Conservation (phyloP, 2,329 filamentous ascomycete genomes). For the Aspergillus brasiliensis region DNA sequence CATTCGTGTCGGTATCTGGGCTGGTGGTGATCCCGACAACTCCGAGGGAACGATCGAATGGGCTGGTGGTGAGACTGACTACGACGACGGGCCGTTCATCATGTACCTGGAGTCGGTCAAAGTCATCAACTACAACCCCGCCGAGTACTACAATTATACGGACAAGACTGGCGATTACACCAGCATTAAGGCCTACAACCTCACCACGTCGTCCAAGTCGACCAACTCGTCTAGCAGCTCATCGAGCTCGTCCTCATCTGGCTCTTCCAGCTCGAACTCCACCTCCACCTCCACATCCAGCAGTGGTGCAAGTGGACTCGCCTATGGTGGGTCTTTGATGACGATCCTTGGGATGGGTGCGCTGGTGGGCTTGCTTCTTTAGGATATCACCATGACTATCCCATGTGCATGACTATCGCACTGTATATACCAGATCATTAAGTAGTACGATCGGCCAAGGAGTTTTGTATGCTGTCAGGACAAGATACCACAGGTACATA, state of each 20-base stretch:
- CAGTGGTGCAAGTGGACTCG: not conserved
- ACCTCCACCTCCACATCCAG: not conserved
- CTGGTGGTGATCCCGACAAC: slow-evolving; percentile 58
- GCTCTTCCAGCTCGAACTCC: slow-evolving; percentile 8
- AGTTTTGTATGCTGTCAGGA: too few species aligned
- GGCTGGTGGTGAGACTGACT: slow-evolving; percentile 72
- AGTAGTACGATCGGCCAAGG: too few species aligned
- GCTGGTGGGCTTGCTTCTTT: not conserved
- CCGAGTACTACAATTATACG: slow-evolving; percentile 65
- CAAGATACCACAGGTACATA: too few species aligned
- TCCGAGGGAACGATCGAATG: slow-evolving; percentile 60
- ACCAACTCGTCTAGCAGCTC: slow-evolving; percentile 9
- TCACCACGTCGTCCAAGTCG: slow-evolving; percentile 8
- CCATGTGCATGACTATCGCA: too few species aligned
- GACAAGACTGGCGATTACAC: slow-evolving; percentile 62
- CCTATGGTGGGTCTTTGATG: not conserved
- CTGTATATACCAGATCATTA: too few species aligned
- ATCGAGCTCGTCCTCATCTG: slow-evolving; percentile 9
- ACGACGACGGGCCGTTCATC: slow-evolving; percentile 65
- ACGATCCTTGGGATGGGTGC: not conserved
- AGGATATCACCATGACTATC: too few species aligned
- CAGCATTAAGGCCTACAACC: slow-evolving; percentile 56
- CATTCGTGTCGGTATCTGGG: slow-evolving; percentile 69
- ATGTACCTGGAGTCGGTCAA: slow-evolving; percentile 71
- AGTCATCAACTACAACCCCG: slow-evolving; percentile 59